Base-by-base conservation (phyloP, 2,329 filamentous ascomycete genomes). In the Hypoxylon rubiginosum region DNA sequence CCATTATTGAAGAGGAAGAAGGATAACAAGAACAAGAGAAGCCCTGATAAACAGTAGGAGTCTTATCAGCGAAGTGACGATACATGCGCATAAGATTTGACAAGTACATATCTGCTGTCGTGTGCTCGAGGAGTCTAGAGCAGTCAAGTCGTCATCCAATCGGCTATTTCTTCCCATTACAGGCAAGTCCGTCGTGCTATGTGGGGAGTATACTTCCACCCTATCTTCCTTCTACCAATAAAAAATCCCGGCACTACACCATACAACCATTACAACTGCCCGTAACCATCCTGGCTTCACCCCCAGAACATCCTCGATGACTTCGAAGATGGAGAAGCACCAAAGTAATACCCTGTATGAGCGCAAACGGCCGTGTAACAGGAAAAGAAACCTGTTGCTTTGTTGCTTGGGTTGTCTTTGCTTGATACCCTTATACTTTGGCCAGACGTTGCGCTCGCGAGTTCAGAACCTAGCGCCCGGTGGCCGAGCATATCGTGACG, bases 271-370 rank as follows among this genome's bases (percentile, higher is more conserved):
- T 26, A 26, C 43, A 9, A 45, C 10, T 24, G 8, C 17, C 8
- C 15, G 4, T 21, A 19, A 17, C 54, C 32, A 15, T 34, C n/a
- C 17, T 0, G 39, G 13, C 17, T 19, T 19, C n/a, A 43, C 39
- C n/a, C 39, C 6, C 2, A 19, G 32, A 49, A n/a, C 39, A 48
- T 54, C 41, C 28, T 17, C 50, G 17, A 28, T 6, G 6, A 13
- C 45, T 21, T 58, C 3, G 34, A 64, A 15, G 6, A 68, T 68
- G 65, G 65, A 62, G 32, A 68, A 68, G 39, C 24, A 50, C 8
- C 50, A 41, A 58, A 49, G n/a, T 17, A 59, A 13, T 36, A 26
- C 19, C 13, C 32, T 17, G 6, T 41, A 49, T 21, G 39, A 49
- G 45, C 62, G 24, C 15, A 39, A 45, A 26, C 52, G 13, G 19